Percentiles rank a stretch among this genome's conserved stretches.
Conservation (phyloP, 139 green algal genomes). For the Chloropicon primus region DNA sequence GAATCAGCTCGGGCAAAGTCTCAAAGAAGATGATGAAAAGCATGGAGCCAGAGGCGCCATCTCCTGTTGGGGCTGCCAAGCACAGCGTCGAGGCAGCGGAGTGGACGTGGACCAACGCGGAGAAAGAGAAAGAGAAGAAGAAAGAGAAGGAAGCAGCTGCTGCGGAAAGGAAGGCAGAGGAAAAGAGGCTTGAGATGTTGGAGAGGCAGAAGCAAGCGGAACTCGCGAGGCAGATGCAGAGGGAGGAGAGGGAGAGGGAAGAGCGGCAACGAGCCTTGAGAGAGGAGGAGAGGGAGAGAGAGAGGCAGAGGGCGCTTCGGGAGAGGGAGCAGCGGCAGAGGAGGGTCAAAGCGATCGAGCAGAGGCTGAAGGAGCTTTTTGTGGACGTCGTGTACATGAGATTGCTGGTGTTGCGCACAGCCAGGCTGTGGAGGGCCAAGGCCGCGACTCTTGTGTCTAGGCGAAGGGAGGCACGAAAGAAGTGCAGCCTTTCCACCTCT, state of each 20-base stretch:
- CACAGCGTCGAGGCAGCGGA: no score
- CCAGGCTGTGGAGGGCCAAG: background rate
- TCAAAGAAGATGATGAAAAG: no score
- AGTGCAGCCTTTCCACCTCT: background rate
- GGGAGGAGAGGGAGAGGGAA: background rate
- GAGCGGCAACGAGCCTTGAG: background rate
- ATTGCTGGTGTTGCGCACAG: background rate
- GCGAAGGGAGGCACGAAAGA: background rate
- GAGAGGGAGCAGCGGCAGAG: background rate
- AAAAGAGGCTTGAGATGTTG: no score
- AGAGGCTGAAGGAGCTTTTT: background rate
- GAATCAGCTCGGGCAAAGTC: no score
- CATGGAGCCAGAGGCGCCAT: no score
- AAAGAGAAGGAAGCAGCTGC: no score
- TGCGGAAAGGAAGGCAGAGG: no score
- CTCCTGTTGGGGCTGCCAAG: no score
- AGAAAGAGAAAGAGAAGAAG: no score
- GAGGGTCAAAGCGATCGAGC: background rate
- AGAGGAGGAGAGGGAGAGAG: background rate
- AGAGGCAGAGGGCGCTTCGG: background rate
- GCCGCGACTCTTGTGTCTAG: background rate
- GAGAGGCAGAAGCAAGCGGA: no score
- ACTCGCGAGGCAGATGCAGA: background rate
- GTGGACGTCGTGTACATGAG: background rate
- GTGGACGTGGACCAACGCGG: no score